A percentile compares a stretch with the other conserved stretches of the same genome.
phyloP scores from a whole-genome alignment of 257 asterid genomes.

The Fraxinus quadrangulata region DNA sequence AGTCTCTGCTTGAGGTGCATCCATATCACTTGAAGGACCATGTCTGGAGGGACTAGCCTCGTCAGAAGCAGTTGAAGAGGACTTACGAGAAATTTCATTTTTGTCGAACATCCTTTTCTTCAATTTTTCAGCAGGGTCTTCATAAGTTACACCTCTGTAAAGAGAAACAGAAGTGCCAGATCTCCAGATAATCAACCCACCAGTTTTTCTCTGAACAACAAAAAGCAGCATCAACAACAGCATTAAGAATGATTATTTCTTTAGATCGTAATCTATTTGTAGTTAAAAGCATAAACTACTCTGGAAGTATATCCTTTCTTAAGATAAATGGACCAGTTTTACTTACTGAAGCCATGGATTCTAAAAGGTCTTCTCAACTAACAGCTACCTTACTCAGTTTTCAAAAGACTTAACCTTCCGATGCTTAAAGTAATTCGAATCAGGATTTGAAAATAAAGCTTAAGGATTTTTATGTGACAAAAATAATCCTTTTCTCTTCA shows the following conservation, averaged over 20 bases:
- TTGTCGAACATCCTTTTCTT: constrained; percentile 40
- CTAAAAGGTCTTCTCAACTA: constrained; percentile 3
- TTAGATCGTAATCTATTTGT: not conserved
- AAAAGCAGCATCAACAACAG: constrained; percentile 27
- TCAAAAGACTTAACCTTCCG: not conserved
- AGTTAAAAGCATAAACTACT: not conserved
- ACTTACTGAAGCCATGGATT: not conserved
- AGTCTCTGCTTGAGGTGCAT: constrained; percentile 36
- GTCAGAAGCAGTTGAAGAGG: constrained; percentile 29
- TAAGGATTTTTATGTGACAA: not conserved
- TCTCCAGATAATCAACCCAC: constrained; percentile 96
- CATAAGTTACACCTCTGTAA: constrained; percentile 79
- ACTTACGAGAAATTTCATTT: constrained; percentile 41
- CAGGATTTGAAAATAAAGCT: constrained; percentile 10
- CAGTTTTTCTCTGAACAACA: constrained; percentile 81
- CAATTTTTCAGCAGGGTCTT: constrained; percentile 44
- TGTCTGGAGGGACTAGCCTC: constrained; percentile 30
- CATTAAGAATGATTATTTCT: constrained; percentile 11
- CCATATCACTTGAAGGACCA: constrained; percentile 24
- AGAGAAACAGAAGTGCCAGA: constrained; percentile 87
- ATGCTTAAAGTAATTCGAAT: constrained; percentile 8
- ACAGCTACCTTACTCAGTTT: not conserved
- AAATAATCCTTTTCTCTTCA: constrained; percentile 8
- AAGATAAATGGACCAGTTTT: not conserved
- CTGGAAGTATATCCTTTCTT: not conserved